A percentile compares a stretch with the other conserved stretches of the same genome.
Conservation (phyloP, 2,329 filamentous ascomycete species). For the Epichloe amarillans region DNA sequence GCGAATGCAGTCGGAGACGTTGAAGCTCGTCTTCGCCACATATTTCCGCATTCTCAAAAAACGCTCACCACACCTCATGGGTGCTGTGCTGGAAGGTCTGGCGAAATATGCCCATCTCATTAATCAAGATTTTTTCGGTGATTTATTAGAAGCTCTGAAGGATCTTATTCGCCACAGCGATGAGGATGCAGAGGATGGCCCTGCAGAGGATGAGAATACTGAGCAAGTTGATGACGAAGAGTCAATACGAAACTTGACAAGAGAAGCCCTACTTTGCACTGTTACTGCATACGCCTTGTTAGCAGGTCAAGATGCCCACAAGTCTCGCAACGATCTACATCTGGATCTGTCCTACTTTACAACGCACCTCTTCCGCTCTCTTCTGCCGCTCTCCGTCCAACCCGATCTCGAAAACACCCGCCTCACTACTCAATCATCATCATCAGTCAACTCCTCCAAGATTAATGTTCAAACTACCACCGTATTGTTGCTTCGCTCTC, state of each 20-base stretch:
- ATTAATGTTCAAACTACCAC: constrained; percentile 94
- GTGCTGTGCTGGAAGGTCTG: constrained; percentile 87
- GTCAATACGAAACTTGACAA: constrained; percentile 56
- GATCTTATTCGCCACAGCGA: constrained; percentile 75
- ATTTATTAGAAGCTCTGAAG: constrained; percentile 85
- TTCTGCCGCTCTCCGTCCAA: constrained; percentile 66
- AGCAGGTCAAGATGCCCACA: constrained; percentile 82
- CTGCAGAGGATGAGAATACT: constrained; percentile 25
- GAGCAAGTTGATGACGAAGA: constrained; percentile 29
- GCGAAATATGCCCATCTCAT: constrained; percentile 92
- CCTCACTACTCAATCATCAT: constrained; percentile 22
- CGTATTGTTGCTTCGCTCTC: constrained; percentile 75
- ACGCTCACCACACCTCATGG: constrained; percentile 74
- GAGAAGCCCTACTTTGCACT: constrained; percentile 84
- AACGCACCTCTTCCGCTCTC: constrained; percentile 77
- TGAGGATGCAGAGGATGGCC: constrained; percentile 34
- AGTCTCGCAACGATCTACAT: constrained; percentile 66
- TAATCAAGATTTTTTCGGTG: constrained; percentile 98
- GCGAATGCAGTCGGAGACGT: constrained; percentile 83
- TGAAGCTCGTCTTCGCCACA: constrained; percentile 88
- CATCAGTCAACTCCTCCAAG: constrained; percentile 36
- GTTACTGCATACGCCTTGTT: constrained; percentile 95
- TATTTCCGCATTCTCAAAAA: constrained; percentile 93
- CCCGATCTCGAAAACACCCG: constrained; percentile 71
- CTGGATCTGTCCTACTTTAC: constrained; percentile 94